Evolutionary conservation across 805 yeast species (phyloP).

Genomic region (Wickerhamiella australiensis): DNA sequence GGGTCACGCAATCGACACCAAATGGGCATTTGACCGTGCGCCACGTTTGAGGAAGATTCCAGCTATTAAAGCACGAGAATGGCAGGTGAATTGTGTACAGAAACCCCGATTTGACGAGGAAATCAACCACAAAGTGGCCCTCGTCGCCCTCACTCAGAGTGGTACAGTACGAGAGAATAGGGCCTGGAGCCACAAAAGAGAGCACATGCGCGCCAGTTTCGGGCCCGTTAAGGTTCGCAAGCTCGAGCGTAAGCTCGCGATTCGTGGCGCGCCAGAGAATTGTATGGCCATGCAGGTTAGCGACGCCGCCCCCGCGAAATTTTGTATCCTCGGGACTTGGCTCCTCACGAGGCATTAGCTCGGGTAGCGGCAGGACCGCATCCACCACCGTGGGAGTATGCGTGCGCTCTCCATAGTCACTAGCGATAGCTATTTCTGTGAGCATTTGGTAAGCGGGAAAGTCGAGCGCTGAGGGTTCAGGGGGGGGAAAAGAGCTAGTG

Average conservation of each 20-base stretch:
- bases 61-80: slow-evolving; percentile 34
- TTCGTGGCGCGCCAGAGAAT: slow-evolving; percentile 11
- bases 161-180: slow-evolving; percentile 3
- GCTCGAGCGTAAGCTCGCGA: slow-evolving; percentile 23
- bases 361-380: slow-evolving; percentile 10
- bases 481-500: too few relatives aligned
- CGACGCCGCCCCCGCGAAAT: slow-evolving; percentile 4
- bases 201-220: slow-evolving; percentile 11
- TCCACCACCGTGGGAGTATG: slow-evolving; percentile 10
- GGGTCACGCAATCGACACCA: slow-evolving; percentile 44
- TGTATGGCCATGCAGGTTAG: slow-evolving; percentile 6
- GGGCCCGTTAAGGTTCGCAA: slow-evolving; percentile 28
- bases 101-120: slow-evolving; percentile 41
- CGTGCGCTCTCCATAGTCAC: slow-evolving; percentile 12
- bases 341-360: slow-evolving; percentile 5
- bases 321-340: neutral
- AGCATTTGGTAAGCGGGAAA: slow-evolving; percentile 8
- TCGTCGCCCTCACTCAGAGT: slow-evolving; percentile 18
- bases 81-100: slow-evolving; percentile 40
- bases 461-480: neutral
- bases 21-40: slow-evolving; percentile 58
- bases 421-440: slow-evolving; percentile 12
- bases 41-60: slow-evolving; percentile 34
- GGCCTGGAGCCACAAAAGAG: slow-evolving; percentile 7
- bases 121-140: slow-evolving; percentile 37